Percentiles rank a stretch among this genome's conserved stretches.
Conservation (phyloP, 805 yeast species). For the Candida sonorensis region DNA sequence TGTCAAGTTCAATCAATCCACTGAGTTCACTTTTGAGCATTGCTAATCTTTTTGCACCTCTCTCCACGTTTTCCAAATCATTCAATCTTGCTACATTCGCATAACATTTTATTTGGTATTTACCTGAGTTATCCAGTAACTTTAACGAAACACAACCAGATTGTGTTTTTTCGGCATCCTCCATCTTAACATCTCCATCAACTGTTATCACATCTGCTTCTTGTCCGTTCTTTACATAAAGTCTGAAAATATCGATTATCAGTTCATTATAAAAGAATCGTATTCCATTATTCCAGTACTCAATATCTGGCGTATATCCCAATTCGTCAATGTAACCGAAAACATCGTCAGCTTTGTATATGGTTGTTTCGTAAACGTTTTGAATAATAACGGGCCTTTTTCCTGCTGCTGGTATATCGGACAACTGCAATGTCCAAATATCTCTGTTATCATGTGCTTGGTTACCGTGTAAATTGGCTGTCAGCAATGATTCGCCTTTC, state of each 20-base stretch:
- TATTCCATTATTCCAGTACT: conserved; percentile 55
- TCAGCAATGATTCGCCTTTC: conserved; percentile 12
- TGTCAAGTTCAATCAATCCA: conserved; percentile 60
- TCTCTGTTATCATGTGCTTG: conserved; percentile 16
- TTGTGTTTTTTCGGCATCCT: conserved; percentile 5
- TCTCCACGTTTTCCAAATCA: conserved; percentile 64
- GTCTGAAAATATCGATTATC: conserved; percentile 51
- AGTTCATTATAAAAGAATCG: conserved; percentile 56
- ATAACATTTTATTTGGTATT: conserved; percentile 55
- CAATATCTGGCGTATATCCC: conserved; percentile 63
- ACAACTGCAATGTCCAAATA: conserved; percentile 57
- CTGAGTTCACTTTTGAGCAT: conserved; percentile 56
- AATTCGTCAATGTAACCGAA: conserved; percentile 46
- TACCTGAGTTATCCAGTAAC: conserved; percentile 44
- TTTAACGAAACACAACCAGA: conserved; percentile 9
- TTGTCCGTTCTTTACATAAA: conserved; percentile 30
- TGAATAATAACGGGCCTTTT: conserved; percentile 57
- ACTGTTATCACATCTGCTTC: conserved; percentile 1
- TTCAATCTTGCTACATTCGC: conserved; percentile 68
- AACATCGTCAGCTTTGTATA: conserved; percentile 42
- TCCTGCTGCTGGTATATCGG: conserved; percentile 76
- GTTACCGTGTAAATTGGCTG: conserved; percentile 6
- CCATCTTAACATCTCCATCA: conserved; percentile 1
- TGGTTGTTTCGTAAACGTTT: conserved; percentile 55
- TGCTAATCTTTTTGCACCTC: conserved; percentile 57